Evolutionary conservation across 345 rosid species (phyloP).

Genomic region (Triadica sebifera): DNA sequence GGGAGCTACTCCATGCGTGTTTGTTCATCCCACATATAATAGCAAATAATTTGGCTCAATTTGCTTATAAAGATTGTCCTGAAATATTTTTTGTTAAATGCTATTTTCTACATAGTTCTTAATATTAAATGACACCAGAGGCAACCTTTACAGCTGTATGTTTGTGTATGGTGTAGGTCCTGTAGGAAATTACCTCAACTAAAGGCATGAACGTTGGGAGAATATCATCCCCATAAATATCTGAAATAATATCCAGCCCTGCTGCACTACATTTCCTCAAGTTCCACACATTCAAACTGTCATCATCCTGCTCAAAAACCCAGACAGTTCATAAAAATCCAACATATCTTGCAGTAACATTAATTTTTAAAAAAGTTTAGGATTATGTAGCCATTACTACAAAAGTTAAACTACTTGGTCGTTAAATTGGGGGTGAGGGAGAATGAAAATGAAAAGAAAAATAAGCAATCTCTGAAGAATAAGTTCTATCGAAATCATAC

Average conservation of each 20-base stretch:
- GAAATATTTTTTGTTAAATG: not conserved
- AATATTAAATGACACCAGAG: not conserved
- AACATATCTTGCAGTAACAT: not conserved
- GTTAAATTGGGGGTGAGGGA: not conserved
- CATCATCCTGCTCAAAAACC: not conserved
- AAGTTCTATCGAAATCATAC: not conserved
- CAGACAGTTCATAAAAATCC: not conserved
- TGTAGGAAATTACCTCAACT: not conserved
- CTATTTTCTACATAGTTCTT: not conserved
- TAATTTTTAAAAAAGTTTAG: not conserved
- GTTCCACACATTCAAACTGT: not conserved
- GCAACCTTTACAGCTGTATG: not conserved
- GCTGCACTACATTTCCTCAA: slow-evolving; percentile 8
- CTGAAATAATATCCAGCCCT: slow-evolving; percentile 2
- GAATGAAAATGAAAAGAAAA: not conserved
- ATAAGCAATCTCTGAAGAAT: not conserved
- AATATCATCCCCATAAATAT: slow-evolving; percentile 4
- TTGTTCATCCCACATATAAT: too few relatives aligned
- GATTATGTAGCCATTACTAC: not conserved
- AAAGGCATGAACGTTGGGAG: slow-evolving; percentile 6
- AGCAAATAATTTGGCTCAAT: not conserved
- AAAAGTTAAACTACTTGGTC: not conserved
- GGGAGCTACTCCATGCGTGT: too few relatives aligned
- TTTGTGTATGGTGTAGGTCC: not conserved
- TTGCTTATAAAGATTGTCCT: not conserved